phyloP scores from a whole-genome alignment of 2,329 filamentous ascomycete genomes.

The Apiospora pterosperma region DNA sequence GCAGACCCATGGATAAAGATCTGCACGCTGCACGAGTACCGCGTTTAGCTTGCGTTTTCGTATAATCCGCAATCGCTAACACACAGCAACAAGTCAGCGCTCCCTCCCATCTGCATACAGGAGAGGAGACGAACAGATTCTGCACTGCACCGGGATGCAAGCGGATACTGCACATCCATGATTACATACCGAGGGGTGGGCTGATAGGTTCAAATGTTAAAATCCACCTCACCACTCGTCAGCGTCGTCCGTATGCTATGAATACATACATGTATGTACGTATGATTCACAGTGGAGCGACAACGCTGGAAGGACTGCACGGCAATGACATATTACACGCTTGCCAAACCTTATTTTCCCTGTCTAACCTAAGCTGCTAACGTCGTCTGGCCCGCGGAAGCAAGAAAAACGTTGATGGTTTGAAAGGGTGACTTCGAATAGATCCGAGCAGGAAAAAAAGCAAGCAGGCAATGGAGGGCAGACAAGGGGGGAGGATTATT shows the following conservation, averaged over 20 bases:
- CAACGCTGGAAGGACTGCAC: background rate
- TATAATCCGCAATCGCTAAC: background rate
- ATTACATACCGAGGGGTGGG: background rate
- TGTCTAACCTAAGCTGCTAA: background rate
- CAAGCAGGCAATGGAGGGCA: too few relatives aligned
- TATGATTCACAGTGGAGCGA: constrained; percentile 2
- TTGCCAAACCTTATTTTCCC: background rate
- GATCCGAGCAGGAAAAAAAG: background rate
- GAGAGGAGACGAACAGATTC: background rate
- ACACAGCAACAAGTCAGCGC: background rate
- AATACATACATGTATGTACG: background rate
- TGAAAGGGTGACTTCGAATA: background rate
- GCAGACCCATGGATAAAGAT: background rate
- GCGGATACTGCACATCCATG: background rate
- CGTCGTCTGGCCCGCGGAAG: background rate
- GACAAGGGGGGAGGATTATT: background rate
- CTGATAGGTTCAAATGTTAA: background rate
- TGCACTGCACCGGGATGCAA: too few relatives aligned
- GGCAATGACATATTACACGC: constrained; percentile 1
- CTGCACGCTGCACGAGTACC: constrained; percentile 2
- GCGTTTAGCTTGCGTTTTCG: background rate
- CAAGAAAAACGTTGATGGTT: background rate
- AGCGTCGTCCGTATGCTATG: background rate
- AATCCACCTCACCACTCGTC: background rate
- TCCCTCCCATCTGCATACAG: background rate